These are phyloP conservation scores for Termitomyces titanicus DNA, from an alignment of 768 basidiomycete species.

Conservation along the genomic window DNA sequence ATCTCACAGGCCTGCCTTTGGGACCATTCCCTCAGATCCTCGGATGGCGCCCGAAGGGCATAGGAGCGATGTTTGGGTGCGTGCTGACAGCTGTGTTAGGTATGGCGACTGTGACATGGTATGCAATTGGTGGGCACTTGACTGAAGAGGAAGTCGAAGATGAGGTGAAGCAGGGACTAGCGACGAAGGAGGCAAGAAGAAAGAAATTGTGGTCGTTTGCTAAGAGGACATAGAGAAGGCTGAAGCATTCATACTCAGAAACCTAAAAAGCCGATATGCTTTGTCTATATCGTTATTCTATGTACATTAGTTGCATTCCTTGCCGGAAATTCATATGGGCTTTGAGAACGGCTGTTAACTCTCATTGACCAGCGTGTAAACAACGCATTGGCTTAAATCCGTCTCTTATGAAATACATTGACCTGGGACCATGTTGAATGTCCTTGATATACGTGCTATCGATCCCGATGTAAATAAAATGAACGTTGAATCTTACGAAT, in stretches of 20 bases:
- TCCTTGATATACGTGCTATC: constrained; percentile 30
- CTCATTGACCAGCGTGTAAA: too few species aligned
- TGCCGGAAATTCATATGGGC: too few species aligned
- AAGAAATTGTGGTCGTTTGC: constrained; percentile 9
- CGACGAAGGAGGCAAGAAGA: constrained; percentile 47
- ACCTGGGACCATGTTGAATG: constrained; percentile 54
- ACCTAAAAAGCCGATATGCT: neutral
- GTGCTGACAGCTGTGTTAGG: constrained; percentile 83
- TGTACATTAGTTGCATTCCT: neutral
- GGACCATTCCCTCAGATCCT: constrained; percentile 73
- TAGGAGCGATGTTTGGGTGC: constrained; percentile 73
- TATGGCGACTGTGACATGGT: constrained; percentile 83
- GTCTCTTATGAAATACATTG: constrained; percentile 12
- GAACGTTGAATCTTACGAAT: constrained; percentile 54
- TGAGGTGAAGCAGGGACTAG: constrained; percentile 55
- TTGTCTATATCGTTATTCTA: neutral
- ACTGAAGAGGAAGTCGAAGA: constrained; percentile 81
- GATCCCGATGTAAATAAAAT: constrained; percentile 24
- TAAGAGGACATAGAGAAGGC: neutral
- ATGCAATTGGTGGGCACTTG: constrained; percentile 68
- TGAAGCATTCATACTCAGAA: too few species aligned
- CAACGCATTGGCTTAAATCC: too few species aligned
- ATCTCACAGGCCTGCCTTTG: constrained; percentile 58
- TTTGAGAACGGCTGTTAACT: too few species aligned
- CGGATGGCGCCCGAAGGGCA: constrained; percentile 73